These are phyloP conservation scores for Podila verticillata DNA, from an alignment of 192 early-diverging fungal species.

Conservation along the genomic window DNA sequence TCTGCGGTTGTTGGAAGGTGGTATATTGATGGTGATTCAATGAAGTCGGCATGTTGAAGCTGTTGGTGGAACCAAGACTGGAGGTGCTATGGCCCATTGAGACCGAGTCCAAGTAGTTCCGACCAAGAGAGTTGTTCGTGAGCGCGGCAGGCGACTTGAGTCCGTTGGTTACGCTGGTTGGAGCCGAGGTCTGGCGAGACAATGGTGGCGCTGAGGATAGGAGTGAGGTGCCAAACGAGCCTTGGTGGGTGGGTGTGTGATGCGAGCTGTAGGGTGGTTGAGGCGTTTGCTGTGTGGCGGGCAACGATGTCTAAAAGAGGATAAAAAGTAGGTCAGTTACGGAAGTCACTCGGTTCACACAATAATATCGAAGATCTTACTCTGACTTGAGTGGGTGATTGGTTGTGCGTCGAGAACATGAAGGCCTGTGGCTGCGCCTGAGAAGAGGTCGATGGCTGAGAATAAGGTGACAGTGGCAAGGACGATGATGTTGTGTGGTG, in stretches of 20 bases:
- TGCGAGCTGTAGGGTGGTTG: too few species aligned
- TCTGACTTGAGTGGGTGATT: conserved; percentile 27
- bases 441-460: conserved; percentile 13
- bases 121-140: conserved; percentile 16
- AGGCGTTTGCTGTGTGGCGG: too few species aligned
- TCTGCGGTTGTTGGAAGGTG: conserved; percentile 14
- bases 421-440: conserved; percentile 8
- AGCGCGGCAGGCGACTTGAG: conserved; percentile 36
- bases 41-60: conserved; percentile 14
- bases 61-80: conserved; percentile 25
- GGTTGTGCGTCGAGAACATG: conserved; percentile 19
- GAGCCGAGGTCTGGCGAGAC: conserved; percentile 34
- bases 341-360: neutral
- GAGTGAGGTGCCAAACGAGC: too few species aligned
- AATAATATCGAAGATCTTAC: conserved; percentile 2
- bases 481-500: conserved; percentile 7
- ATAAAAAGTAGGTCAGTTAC: neutral
- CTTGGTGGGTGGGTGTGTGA: too few species aligned
- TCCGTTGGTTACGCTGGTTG: conserved; percentile 22
- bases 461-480: conserved; percentile 20
- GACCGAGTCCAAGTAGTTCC: conserved; percentile 22
- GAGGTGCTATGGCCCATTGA: conserved; percentile 20
- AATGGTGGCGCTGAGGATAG: neutral
- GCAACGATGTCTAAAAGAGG: neutral
- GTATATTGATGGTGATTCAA: conserved; percentile 17